Percentiles rank a stretch among this genome's conserved stretches.
phyloP scores from a whole-genome alignment of 495 filamentous ascomycete genomes.

The Cenococcum geophilum region DNA sequence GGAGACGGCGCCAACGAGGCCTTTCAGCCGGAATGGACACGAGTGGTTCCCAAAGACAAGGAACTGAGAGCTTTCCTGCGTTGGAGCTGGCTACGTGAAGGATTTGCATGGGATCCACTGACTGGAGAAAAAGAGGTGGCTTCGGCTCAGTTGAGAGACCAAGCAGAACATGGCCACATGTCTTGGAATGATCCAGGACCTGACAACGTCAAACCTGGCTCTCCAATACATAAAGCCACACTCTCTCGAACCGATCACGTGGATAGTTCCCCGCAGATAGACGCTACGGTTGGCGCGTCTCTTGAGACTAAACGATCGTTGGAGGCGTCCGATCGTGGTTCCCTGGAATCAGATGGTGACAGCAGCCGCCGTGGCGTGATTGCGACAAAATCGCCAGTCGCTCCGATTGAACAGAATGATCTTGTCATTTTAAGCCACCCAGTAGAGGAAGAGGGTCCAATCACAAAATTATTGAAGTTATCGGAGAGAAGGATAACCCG shows the following conservation, averaged over 20 bases:
- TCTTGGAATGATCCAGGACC: neutral
- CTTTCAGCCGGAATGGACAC: conserved; percentile 68
- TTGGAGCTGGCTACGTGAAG: conserved; percentile 89
- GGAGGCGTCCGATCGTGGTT: neutral
- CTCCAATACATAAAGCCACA: neutral
- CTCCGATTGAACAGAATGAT: neutral
- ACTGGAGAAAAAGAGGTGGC: conserved; percentile 54
- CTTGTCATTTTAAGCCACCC: neutral
- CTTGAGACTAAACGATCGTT: neutral
- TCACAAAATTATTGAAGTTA: neutral
- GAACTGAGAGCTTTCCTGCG: conserved; percentile 78
- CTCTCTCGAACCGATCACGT: neutral
- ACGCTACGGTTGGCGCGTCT: neutral
- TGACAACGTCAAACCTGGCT: neutral
- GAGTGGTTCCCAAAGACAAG: conserved; percentile 79
- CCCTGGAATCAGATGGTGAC: neutral
- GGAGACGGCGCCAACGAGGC: conserved; percentile 39
- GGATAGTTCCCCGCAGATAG: neutral
- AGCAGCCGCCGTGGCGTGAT: neutral
- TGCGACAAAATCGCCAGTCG: neutral
- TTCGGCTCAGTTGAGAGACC: neutral
- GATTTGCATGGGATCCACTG: conserved; percentile 70
- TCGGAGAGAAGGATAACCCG: no score
- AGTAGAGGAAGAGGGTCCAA: neutral
- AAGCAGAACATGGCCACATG: neutral